These are phyloP conservation scores for Termitomyces bulborhizus DNA, from an alignment of 768 basidiomycete species.

Conservation along the genomic window DNA sequence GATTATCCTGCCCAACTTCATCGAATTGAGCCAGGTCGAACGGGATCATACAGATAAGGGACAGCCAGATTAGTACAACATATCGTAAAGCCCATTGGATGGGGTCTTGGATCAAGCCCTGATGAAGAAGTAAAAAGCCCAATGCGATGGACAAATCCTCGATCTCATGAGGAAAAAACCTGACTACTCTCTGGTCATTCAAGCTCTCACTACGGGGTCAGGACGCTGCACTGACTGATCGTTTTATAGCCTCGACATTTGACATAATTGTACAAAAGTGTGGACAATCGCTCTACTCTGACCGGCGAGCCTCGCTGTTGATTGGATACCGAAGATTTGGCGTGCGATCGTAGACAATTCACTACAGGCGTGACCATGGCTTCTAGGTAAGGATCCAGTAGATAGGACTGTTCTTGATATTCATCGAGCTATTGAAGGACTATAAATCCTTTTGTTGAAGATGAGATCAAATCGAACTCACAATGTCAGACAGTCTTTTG, in stretches of 20 bases:
- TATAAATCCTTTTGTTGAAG: background rate
- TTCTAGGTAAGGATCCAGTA: slow-evolving; percentile 88
- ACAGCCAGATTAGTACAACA: slow-evolving; percentile 86
- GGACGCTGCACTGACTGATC: slow-evolving; percentile 56
- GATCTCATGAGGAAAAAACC: slow-evolving; percentile 92
- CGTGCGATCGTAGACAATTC: slow-evolving; percentile 50
- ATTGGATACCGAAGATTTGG: slow-evolving; percentile 33
- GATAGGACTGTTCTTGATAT: slow-evolving; percentile 91
- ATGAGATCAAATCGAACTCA: slow-evolving; percentile 26
- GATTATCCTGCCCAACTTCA: slow-evolving; percentile 41
- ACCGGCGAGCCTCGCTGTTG: slow-evolving; percentile 22
- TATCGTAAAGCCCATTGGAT: slow-evolving; percentile 80
- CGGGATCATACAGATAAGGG: slow-evolving; percentile 88
- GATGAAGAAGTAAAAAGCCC: slow-evolving; percentile 47
- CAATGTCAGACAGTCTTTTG: slow-evolving; percentile 42
- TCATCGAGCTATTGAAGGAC: slow-evolving; percentile 58
- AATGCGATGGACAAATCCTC: slow-evolving; percentile 74
- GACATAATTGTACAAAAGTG: slow-evolving; percentile 71
- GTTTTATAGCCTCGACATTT: slow-evolving; percentile 90
- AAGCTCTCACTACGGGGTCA: slow-evolving; percentile 1
- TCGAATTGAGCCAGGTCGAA: slow-evolving; percentile 89
- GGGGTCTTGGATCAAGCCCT: slow-evolving; percentile 33
- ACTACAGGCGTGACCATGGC: slow-evolving; percentile 72
- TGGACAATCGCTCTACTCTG: slow-evolving; percentile 48
- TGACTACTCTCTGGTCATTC: slow-evolving; percentile 44